phyloP scores from a whole-genome alignment of 1,284 basidiomycete species.

The Naganishia sp. region DNA sequence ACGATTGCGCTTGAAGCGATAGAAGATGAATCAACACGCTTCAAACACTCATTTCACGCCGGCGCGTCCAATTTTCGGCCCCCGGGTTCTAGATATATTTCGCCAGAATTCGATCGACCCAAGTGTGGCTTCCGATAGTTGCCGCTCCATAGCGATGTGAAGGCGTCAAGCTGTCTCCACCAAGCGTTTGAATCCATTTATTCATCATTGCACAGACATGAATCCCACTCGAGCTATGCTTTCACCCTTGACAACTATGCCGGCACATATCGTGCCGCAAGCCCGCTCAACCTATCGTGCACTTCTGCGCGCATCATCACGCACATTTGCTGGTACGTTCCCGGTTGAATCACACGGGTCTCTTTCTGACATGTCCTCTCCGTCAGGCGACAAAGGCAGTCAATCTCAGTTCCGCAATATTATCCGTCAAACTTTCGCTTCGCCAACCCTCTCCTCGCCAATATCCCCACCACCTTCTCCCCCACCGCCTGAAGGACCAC shows the following conservation, averaged over 20 bases:
- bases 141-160: background rate
- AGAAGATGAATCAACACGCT: conserved; percentile 25
- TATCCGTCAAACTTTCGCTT: conserved; percentile 46
- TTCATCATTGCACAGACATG: background rate
- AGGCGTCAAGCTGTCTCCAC: background rate
- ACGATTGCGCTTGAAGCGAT: background rate
- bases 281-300: conserved; percentile 49
- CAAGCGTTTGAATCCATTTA: too few species aligned
- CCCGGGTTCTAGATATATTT: background rate
- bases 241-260: background rate
- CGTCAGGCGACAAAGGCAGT: conserved; percentile 43
- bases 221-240: conserved; percentile 6
- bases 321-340: conserved; percentile 48
- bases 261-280: conserved; percentile 14
- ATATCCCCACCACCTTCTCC: conserved; percentile 31
- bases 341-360: background rate
- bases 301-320: conserved; percentile 46
- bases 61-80: background rate
- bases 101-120: background rate
- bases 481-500: conserved; percentile 24
- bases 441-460: conserved; percentile 42
- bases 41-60: too few species aligned
- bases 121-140: background rate
- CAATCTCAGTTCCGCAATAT: conserved; percentile 41
- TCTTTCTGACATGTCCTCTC: background rate